Conservation (phyloP, 306 rosid genomes). For the Cyamopsis tetragonoloba region DNA sequence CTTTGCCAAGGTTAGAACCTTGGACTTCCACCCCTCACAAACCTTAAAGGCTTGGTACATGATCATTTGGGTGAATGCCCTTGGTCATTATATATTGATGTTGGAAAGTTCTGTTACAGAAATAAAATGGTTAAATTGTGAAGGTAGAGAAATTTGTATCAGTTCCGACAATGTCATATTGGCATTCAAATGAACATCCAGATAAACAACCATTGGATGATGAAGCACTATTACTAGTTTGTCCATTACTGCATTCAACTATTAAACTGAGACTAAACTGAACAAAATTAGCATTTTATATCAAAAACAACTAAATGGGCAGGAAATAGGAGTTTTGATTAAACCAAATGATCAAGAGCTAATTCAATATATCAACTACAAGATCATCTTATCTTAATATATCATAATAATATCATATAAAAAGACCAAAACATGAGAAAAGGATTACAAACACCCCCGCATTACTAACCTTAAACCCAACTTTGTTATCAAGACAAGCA, state of each 20-base stretch:
- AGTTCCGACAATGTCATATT: background rate
- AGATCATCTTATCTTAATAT: background rate
- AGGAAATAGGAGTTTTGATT: background rate
- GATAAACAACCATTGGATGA: background rate
- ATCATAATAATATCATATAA: too few species aligned
- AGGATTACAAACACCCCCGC: background rate
- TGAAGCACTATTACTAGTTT: background rate
- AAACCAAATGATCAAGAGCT: background rate
- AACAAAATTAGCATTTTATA: conserved; percentile 6
- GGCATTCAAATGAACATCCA: background rate
- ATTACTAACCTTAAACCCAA: conserved; percentile 86
- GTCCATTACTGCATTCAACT: background rate
- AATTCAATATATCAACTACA: conserved; percentile 2
- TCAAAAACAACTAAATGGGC: background rate
- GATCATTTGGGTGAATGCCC: too few species aligned
- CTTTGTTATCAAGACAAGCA: conserved; percentile 84
- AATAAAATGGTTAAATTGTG: background rate
- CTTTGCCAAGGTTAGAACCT: too few species aligned
- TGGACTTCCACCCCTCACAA: too few species aligned
- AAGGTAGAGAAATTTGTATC: background rate
- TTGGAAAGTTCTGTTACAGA: too few species aligned
- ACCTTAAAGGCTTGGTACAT: too few species aligned
- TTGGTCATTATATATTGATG: too few species aligned
- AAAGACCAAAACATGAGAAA: conserved; percentile 8
- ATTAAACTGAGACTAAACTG: conserved; percentile 4